A percentile compares a stretch with the other conserved stretches of the same genome.
Evolutionary conservation across 75 land plant genomes (phyloP).

Genomic region (Picea sitchensis): DNA sequence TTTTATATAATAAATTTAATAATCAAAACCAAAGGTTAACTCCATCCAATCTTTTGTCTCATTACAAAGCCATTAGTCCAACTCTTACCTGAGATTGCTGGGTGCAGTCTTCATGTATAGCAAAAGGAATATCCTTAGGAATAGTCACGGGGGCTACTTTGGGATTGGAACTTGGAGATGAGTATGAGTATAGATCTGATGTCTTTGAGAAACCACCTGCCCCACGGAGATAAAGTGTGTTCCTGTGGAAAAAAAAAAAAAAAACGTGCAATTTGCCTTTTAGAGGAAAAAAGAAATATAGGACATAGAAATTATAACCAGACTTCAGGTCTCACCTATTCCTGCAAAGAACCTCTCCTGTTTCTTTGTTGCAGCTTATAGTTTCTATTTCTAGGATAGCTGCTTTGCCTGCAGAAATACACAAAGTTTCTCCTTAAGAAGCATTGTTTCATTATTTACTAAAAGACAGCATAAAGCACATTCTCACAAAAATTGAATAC

Average conservation of each 20-base stretch:
- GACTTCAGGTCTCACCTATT: constrained; percentile 53
- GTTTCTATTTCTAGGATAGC: constrained; percentile 77
- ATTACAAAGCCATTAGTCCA: neutral
- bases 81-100: constrained; percentile 64
- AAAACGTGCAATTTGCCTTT: neutral
- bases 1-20: neutral
- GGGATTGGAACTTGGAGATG: constrained; percentile 27
- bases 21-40: neutral
- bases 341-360: constrained; percentile 72
- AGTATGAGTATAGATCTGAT: constrained; percentile 61
- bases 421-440: neutral
- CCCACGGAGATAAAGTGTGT: constrained; percentile 70
- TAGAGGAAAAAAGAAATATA: neutral
- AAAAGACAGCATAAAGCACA: neutral
- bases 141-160: constrained; percentile 21
- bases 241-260: constrained; percentile 32
- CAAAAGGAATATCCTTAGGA: constrained; percentile 45
- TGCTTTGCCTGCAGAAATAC: constrained; percentile 71
- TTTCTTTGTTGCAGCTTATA: constrained; percentile 46
- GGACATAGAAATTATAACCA: neutral
- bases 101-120: constrained; percentile 56
- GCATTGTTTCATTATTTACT: neutral
- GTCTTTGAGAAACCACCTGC: constrained; percentile 94
- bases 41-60: neutral
- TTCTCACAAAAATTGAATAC: neutral